Evolutionary conservation across 768 basidiomycete genomes (phyloP), one percentile per base, ranked within the genome.

Genomic region (Lactifluus volemus): DNA sequence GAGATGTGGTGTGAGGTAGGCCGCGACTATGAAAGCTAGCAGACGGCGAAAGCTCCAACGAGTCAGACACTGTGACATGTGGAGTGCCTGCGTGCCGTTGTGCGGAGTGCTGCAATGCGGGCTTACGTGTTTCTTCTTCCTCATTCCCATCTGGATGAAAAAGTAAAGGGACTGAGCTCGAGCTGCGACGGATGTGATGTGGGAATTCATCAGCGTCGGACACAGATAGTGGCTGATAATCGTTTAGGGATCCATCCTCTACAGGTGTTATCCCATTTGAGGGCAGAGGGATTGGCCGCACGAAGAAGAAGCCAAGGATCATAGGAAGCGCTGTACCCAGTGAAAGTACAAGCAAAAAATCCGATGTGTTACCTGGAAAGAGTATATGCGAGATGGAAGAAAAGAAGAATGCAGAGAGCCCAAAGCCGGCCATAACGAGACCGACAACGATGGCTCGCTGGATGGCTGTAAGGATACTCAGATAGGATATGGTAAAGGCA

Each of bases 361-460:
- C 79, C 0, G 86, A 87, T 0, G 88, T 89, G 67, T 93, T 79
- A 0, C 89, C 92, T 0, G 88, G 84, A 67, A 84, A 95, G 47
- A 85, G 70, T 0, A 81, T 68, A 58, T 86, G 85, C 0, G 91
- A 84, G 41, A 95, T 73, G 1, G 84, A 79, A 12, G 90, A 89
- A 73, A 95, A 97, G 63, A 89, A 77, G 76, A 96, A 96, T 0
- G 94, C 94, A 0, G 91, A 93, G 15, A 98, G 81, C 0, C 94
- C 63, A 44, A 66, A 66, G 19, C 53, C 65, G 29, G 64, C 65
- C 55, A 66, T 65, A 50, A 66, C 63, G 38, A 66, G 38, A 50
- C 57, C 57, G 15, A 90, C 9, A 84, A 81, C 0, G 84, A 59
- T 84, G 11, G 86, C 92, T 19, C 92, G 79, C 87, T 91, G 50